These are phyloP conservation scores for Lodderomyces oxycetoniae DNA, from an alignment of 1,139 yeast genomes.

Conservation along the genomic window DNA sequence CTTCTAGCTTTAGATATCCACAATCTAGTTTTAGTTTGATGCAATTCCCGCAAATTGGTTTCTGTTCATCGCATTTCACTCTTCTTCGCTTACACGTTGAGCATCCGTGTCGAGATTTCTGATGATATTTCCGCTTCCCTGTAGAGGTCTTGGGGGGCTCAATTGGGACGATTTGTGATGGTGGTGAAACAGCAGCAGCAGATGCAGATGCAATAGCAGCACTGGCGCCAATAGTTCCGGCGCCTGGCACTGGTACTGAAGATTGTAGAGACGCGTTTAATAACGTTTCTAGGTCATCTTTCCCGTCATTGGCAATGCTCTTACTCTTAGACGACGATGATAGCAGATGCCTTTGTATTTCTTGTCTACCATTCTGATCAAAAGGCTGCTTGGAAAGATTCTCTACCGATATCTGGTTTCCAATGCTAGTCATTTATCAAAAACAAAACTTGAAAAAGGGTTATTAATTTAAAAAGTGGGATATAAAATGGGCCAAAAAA, in stretches of 20 bases:
- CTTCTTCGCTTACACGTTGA: slow-evolving; percentile 82
- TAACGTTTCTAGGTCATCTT: not conserved
- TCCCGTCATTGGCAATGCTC: too few species aligned
- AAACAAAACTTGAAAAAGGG: too few species aligned
- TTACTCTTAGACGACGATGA: too few species aligned
- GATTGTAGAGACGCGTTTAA: not conserved
- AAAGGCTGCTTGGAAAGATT: too few species aligned
- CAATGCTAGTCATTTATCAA: too few species aligned
- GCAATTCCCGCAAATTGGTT: slow-evolving; percentile 79
- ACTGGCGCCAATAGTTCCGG: not conserved
- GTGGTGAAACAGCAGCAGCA: slow-evolving; percentile 2
- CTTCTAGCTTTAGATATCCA: slow-evolving; percentile 38
- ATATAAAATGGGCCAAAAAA: too few species aligned
- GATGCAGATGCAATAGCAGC: slow-evolving; percentile 2
- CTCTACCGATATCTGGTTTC: too few species aligned
- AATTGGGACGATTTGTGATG: too few species aligned
- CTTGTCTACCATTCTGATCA: too few species aligned
- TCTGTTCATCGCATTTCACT: slow-evolving; percentile 87
- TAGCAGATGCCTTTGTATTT: too few species aligned
- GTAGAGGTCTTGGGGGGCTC: slow-evolving; percentile 30
- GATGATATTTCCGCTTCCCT: slow-evolving; percentile 69
- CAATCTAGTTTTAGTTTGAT: slow-evolving; percentile 72
- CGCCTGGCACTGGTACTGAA: not conserved
- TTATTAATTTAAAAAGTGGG: too few species aligned
- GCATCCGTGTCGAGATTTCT: slow-evolving; percentile 84